Evolutionary conservation across 2,329 filamentous ascomycete genomes (phyloP), one percentile per base, ranked within the genome.

Genomic region (Trichophyton schoenleinii): DNA sequence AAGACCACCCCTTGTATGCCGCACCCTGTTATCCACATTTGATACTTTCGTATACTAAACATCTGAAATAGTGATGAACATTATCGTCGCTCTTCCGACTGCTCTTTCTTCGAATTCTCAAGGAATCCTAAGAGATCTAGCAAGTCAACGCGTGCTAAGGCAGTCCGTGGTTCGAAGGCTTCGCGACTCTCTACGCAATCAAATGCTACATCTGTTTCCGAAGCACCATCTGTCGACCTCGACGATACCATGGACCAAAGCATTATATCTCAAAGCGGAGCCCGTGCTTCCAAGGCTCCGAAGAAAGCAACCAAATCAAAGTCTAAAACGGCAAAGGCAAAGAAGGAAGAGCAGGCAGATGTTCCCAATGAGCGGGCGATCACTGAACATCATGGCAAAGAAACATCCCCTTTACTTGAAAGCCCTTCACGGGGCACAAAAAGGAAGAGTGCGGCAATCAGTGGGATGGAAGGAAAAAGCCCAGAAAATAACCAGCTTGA

Each of bases 1-100:
- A 87, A 63, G 94, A 99, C 72, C 89, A 95, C 70, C 94, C 94
- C 64, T 83, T 87, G 85, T 91, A 73, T 75, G 87, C 70, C 18
- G 75, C 57, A 66, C 58, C 64, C 66, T 31, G 63, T 69, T 64
- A 58, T 63, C 42, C 20, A 44, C 15, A 0, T 13, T 44, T 44
- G 41, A 28, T 41, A 31, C 48, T 9, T 20, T n/a, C 13, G n/a
- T 28, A 41, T 46, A 53, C 61, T 67, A 53, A 68, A 31, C 28
- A 34, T 20, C 34, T 48, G 49, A 52, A 44, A 59, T 31, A 92
- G 88, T 70, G 86, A 95, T 64, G 94, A 99, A 71, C 94, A 99
- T 71, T 84, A 86, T 68, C 85, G 83, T 60, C 85, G 94, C 67
- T 87, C 87, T 1, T 83, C 89, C 0, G 80, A 87, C 25, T 99